Conservation (phyloP, 2,329 filamentous ascomycete genomes). For the Lecanicillium sp. region DNA sequence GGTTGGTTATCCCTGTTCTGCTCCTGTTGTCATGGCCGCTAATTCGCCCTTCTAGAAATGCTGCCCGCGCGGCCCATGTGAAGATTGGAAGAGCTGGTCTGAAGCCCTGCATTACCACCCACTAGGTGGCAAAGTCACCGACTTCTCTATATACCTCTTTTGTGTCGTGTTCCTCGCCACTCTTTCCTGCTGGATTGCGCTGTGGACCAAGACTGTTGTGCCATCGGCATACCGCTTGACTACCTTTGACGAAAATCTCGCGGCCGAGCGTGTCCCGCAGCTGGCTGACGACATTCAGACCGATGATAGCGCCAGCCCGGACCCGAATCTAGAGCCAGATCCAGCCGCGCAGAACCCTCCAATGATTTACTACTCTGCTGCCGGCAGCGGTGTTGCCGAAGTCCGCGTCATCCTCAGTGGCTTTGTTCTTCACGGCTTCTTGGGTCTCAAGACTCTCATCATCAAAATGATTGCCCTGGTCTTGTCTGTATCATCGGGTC, state of each 20-base stretch:
- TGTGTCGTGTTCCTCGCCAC: conserved; percentile 64
- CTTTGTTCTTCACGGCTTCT: conserved; percentile 92
- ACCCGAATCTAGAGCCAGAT: conserved; percentile 29
- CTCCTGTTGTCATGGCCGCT: too few species aligned
- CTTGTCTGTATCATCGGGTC: conserved; percentile 82
- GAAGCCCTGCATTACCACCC: conserved; percentile 37
- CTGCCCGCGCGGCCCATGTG: conserved; percentile 48
- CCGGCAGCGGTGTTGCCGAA: conserved; percentile 92
- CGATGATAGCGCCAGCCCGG: conserved; percentile 37
- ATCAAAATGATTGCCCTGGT: conserved; percentile 80
- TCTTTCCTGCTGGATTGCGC: conserved; percentile 68
- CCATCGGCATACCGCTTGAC: conserved; percentile 80
- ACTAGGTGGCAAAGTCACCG: conserved; percentile 52
- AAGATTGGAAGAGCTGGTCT: conserved; percentile 50
- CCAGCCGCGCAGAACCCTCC: conserved; percentile 38
- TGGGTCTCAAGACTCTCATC: conserved; percentile 78
- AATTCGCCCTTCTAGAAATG: too few species aligned
- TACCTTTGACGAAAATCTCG: conserved; percentile 89
- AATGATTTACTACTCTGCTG: conserved; percentile 93
- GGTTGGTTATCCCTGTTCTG: conserved; percentile 31
- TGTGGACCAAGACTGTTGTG: conserved; percentile 89
- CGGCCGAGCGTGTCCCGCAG: conserved; percentile 46
- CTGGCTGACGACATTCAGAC: conserved; percentile 30
- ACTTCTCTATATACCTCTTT: conserved; percentile 68
- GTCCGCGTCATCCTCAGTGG: conserved; percentile 97